Evolutionary conservation across 179 eudicot genomes (phyloP), one percentile per base, ranked within the genome.

Genomic region (Camellia oleifera): DNA sequence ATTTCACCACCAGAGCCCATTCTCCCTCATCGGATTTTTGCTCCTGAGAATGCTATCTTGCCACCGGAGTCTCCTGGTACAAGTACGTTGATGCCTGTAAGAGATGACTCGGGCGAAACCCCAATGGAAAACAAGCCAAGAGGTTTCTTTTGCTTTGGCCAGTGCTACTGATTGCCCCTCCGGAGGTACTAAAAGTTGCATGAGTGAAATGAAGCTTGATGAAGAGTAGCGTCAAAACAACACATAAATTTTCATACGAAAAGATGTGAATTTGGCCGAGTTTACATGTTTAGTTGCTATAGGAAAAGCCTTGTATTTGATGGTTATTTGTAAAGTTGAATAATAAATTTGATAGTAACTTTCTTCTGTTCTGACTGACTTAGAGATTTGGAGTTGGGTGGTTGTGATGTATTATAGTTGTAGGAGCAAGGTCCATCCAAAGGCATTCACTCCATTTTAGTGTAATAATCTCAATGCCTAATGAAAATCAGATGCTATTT

Each of bases 21-120:
- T 5, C 84, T 91, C 61, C 99, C 99, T 45, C 84, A 87, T 48
- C 85, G 90, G 75, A 77, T 89, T 67, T 89, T 88, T 87, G 82
- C 94, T 53, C 81, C 94, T 32, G 88, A 87, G 75, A 93, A 92
- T 80, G 79, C 89, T 44, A 86, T 92, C 66, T 84, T 90, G 57
- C 89, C 97, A 62, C 98, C 97, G 0, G 92, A 92, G 68, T 95
- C 98, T 78, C 98, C 97, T 5, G 98, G 98, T 46, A 93, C 97
- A 56, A 89, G 98, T 83, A 85, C 98, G 0, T 85, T 92, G 80
- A 92, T 95, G 95, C 87, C 87, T 45, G 84, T 75, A 56, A 85
- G 92, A 60, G 94, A 85, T 20, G 90, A 86, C 78, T 79, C 90
- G 0, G 88, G 86, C 32, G 95, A 86, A 73, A 87, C 94, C 48